A percentile compares a stretch with the other conserved stretches of the same genome.
These are phyloP conservation scores for Macroventuria anomochaeta DNA, from an alignment of 2,329 filamentous ascomycete genomes.

Conservation along the genomic window DNA sequence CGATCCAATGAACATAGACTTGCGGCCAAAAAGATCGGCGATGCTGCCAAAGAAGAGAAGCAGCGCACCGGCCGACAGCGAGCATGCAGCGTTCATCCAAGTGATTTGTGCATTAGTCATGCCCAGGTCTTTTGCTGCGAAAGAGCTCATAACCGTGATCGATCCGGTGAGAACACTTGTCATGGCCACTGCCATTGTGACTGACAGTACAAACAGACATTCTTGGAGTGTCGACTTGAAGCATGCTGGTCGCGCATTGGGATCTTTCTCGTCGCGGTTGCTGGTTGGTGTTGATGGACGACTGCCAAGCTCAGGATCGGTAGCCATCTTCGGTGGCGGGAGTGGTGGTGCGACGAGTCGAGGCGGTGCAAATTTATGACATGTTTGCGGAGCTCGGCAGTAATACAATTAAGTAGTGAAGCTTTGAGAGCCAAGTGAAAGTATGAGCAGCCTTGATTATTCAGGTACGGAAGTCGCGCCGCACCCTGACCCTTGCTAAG, in stretches of 20 bases:
- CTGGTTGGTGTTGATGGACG: slow-evolving; percentile 27
- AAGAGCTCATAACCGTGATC: slow-evolving; percentile 67
- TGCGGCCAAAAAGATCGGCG: slow-evolving; percentile 71
- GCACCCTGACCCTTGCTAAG: background rate
- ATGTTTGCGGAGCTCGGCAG: background rate
- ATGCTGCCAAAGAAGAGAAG: slow-evolving; percentile 71
- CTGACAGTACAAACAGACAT: slow-evolving; percentile 68
- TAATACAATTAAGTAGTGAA: background rate
- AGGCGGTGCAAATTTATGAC: background rate
- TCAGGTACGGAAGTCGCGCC: slow-evolving; percentile 10
- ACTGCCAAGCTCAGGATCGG: slow-evolving; percentile 24
- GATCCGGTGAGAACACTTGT: slow-evolving; percentile 65
- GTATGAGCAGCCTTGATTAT: background rate
- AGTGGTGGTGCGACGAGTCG: background rate
- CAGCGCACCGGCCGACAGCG: slow-evolving; percentile 68
- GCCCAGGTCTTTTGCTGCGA: slow-evolving; percentile 63
- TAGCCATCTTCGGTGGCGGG: slow-evolving; percentile 16
- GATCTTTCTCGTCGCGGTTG: slow-evolving; percentile 34
- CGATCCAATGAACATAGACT: slow-evolving; percentile 64
- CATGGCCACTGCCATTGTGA: slow-evolving; percentile 71
- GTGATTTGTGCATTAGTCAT: slow-evolving; percentile 72
- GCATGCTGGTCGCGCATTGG: slow-evolving; percentile 59
- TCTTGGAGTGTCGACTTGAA: slow-evolving; percentile 70
- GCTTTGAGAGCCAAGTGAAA: background rate
- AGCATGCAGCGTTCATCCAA: slow-evolving; percentile 70